Base-by-base conservation (phyloP, 129 eudicot genomes). In the Flaveria trinervia region DNA sequence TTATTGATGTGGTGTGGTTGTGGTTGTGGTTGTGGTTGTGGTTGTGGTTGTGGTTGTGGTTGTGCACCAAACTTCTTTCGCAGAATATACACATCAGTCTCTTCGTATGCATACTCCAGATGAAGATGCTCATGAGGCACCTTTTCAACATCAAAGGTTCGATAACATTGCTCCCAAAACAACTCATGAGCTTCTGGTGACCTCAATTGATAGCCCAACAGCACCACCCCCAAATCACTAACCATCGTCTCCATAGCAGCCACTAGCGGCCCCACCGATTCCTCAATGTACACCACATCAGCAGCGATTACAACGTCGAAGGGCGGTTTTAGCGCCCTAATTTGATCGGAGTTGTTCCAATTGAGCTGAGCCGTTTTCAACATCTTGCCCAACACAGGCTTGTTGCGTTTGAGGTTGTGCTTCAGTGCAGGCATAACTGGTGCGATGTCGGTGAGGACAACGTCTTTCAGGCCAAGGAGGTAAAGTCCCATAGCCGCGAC, bases 261-360 rank as follows among this genome's bases (percentile, higher is more conserved):
- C 51, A 94, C 60, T 67, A 94, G 14, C 71, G 90, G 86, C 65
- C 68, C 86, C 77, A 91, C 98, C 20, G 88, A 79, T 75, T 94
- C 97, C 89, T 91, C 98, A 10, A 94, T 81, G 39, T 94, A 94
- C 59, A 94, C 98, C 68, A 94, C 97, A 46, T 94, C 98, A n/a
- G 98, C 84, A 0, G 98, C 97, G 5, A 94, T 23, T 3, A 94
- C 98, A 12, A 91, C 0, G 44, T 91, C 97, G 26, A 87, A 94
- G 4, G 93, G 93, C n/a, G 87, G 89, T 33, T 73, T 80, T 18
- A 91, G 71, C 46, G 89, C 83, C 18, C 26, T 50, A 12, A 85
- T 75, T 73, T 94, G 98, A 54, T 86, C 92, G 45, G 65, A 61
- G 5, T 91, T 94, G 16, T 73, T 85, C 98, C 97, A 91, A 45